Percentiles rank a stretch among this genome's conserved stretches.
These are phyloP conservation scores for Niebla homalea DNA, from an alignment of 495 filamentous ascomycete genomes.

Conservation along the genomic window DNA sequence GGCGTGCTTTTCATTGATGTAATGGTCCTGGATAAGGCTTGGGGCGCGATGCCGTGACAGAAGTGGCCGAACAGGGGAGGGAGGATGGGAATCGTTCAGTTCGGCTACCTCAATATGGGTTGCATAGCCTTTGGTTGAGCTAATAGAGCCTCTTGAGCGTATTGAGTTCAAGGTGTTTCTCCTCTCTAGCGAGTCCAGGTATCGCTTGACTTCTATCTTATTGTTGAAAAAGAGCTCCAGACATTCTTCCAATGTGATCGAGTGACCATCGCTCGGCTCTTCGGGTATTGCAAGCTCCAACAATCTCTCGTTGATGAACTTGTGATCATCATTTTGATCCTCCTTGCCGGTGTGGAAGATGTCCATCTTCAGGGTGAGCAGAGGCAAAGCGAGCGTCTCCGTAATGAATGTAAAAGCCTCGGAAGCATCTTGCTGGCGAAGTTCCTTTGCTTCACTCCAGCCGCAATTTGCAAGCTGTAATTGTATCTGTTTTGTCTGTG, in stretches of 20 bases:
- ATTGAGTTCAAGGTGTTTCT: conserved; percentile 42
- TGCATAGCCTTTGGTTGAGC: conserved; percentile 36
- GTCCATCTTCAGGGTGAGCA: conserved; percentile 87
- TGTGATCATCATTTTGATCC: conserved; percentile 74
- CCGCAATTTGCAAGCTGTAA: conserved; percentile 74
- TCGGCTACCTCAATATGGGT: conserved; percentile 51
- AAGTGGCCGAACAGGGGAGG: conserved; percentile 21
- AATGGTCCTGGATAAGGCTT: conserved; percentile 52
- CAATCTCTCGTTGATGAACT: conserved; percentile 79
- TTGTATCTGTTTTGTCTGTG: conserved; percentile 69
- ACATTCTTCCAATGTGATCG: conserved; percentile 73
- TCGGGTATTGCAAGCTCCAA: conserved; percentile 73
- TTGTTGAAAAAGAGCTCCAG: conserved; percentile 93
- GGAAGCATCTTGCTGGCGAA: conserved; percentile 82
- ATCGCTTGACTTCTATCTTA: conserved; percentile 74
- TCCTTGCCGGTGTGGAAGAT: conserved; percentile 84
- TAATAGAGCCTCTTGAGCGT: conserved; percentile 29
- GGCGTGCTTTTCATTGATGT: conserved; percentile 33
- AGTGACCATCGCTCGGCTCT: conserved; percentile 42
- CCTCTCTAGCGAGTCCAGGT: conserved; percentile 45
- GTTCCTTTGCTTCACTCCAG: conserved; percentile 66
- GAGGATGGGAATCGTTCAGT: conserved; percentile 29
- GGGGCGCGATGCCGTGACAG: conserved; percentile 31
- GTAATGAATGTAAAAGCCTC: conserved; percentile 95
- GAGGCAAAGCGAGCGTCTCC: conserved; percentile 70